A percentile compares a stretch with the other conserved stretches of the same genome.
Evolutionary conservation across 75 land plant genomes (phyloP).

Genomic region (Adiantum capillusveneris): DNA sequence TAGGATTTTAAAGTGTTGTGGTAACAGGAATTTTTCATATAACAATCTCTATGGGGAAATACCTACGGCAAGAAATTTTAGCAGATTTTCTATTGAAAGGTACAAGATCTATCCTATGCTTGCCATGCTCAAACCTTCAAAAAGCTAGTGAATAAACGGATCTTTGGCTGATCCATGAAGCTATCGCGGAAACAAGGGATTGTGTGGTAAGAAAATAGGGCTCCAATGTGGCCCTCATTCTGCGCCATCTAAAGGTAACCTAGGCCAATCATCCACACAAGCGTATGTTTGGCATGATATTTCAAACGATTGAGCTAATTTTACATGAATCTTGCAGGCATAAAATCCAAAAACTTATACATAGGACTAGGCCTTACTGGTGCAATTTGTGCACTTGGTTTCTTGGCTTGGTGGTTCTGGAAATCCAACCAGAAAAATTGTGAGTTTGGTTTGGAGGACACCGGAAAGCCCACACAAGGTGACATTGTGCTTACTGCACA

Average conservation of each 20-base stretch:
- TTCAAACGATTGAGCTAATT: no score
- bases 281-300: no score
- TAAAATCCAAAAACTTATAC: background rate
- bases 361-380: conserved; percentile 4
- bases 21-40: conserved; percentile 73
- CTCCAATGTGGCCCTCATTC: conserved; percentile 35
- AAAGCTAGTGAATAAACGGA: background rate
- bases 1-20: background rate
- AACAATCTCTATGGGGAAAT: conserved; percentile 75
- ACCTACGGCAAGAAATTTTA: conserved; percentile 65
- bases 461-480: background rate
- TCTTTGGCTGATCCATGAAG: conserved; percentile 23
- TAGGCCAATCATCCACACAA: no score
- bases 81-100: conserved; percentile 74
- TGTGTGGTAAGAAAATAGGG: conserved; percentile 63
- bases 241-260: conserved; percentile 1
- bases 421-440: background rate
- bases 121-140: background rate
- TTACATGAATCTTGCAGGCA: conserved; percentile 1
- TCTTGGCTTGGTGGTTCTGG: conserved; percentile 8
- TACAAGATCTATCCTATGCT: conserved; percentile 4
- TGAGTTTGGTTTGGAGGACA: background rate
- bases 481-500: no score
- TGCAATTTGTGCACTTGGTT: background rate
- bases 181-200: conserved; percentile 69